Percentiles rank a stretch among this genome's conserved stretches.
These are phyloP conservation scores for Fusarium anguioides DNA, from an alignment of 2,329 filamentous ascomycete genomes.

Conservation along the genomic window DNA sequence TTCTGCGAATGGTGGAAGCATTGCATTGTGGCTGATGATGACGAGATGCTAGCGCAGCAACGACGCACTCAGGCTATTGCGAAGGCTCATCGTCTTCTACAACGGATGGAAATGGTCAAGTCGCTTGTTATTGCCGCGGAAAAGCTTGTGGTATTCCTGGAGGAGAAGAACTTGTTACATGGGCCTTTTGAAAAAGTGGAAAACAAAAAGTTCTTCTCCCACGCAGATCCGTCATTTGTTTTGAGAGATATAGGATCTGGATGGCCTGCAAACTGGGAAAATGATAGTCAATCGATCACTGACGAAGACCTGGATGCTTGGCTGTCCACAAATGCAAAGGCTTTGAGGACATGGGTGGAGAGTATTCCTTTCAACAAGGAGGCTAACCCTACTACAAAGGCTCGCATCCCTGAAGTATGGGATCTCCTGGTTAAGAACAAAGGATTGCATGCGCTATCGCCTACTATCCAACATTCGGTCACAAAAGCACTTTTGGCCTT, in stretches of 20 bases:
- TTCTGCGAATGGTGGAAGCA: slow-evolving; percentile 1
- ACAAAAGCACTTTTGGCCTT: background rate
- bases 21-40: background rate
- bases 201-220: background rate
- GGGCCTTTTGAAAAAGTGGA: background rate
- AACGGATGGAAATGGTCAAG: background rate
- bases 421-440: no score
- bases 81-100: background rate
- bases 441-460: no score
- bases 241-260: background rate
- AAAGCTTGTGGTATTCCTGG: no score
- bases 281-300: background rate
- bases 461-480: no score
- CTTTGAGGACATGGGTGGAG: background rate
- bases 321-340: background rate
- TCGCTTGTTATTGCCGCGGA: no score
- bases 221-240: background rate
- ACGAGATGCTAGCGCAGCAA: background rate
- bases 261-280: background rate
- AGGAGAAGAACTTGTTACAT: no score
- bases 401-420: background rate
- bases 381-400: background rate
- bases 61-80: background rate
- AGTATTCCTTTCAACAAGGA: background rate
- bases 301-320: background rate